Conservation (phyloP, 1,284 basidiomycete genomes). For the Singerocomus inundabilis region DNA sequence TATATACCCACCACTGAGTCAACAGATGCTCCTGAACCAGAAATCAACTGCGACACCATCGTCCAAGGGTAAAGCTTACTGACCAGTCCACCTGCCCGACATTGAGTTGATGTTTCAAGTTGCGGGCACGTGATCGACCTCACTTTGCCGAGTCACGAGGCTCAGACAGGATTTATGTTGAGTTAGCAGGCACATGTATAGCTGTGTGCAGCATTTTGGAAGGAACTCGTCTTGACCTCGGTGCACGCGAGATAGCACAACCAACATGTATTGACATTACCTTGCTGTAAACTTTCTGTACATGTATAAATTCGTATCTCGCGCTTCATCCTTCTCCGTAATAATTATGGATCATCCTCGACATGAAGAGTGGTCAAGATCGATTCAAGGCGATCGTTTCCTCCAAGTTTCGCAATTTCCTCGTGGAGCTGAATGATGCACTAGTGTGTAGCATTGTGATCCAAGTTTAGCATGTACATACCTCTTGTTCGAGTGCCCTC, state of each 20-base stretch:
- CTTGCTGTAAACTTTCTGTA: not conserved
- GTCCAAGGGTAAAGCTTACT: too few relatives aligned
- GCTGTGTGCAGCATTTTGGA: too few relatives aligned
- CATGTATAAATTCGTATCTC: not conserved
- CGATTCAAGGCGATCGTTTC: conserved; percentile 27
- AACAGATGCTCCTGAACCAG: too few relatives aligned
- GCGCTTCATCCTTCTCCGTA: not conserved
- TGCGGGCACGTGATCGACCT: too few relatives aligned
- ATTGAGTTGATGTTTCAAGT: too few relatives aligned
- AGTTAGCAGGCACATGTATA: too few relatives aligned
- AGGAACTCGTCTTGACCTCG: too few relatives aligned
- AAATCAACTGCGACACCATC: too few relatives aligned
- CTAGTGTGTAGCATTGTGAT: not conserved
- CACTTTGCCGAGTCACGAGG: too few relatives aligned
- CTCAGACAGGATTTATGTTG: too few relatives aligned
- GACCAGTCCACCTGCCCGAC: too few relatives aligned
- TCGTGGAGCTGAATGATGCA: conserved; percentile 26
- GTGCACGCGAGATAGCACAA: not conserved
- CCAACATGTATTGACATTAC: not conserved
- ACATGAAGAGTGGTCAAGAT: conserved; percentile 31
- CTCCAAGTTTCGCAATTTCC: conserved; percentile 29
- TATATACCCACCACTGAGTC: too few relatives aligned
- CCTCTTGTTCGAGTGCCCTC: conserved; percentile 49
- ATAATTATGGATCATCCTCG: conserved; percentile 7
- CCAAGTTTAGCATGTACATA: conserved; percentile 21